Evolutionary conservation across 148 eudicot genomes (phyloP), one percentile per base, ranked within the genome.

Genomic region (Limonium bicolor): DNA sequence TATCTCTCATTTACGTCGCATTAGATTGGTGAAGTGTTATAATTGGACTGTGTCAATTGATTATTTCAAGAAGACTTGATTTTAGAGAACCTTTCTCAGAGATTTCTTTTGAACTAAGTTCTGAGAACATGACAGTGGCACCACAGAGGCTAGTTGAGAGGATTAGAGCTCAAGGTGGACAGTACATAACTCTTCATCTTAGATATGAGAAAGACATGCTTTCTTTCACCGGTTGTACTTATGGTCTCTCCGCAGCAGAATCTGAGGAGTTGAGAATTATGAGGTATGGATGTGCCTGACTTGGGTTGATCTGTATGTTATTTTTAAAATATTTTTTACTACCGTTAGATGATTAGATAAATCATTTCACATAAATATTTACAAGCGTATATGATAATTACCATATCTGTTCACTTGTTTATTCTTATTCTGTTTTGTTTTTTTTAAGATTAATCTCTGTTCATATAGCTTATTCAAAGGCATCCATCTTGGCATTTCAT

Each of bases 191-290:
- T 41, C 84, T 86, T 57, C 96, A 86, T 68, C 74, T 86, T 18
- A 68, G 96, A 71, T 86, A 86, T 49, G 96, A 86, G 69, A 82
- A 86, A 55, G 96, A 86, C 60, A 86, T 86, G 96, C 78, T 86
- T 60, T 69, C 96, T 55, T 86, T 86, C 60, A 82, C 96, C 62
- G 96, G 96, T 41, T 86, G 96, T 62, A 82, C 82, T 5, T 68
- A 78, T 50, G 94, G 96, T 54, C 93, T 86, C 44, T 72, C 87
- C 56, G 72, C 67, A 23, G 71, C 71, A 12, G 96, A 86, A 73
- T 64, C 96, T 26, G 77, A 82, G 63, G 96, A 86, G 61, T 69
- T 86, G 61, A 66, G 73, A 52, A 51, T 62, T 41, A 66, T 86
- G 84, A 86, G 96, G 96, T 86, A 59, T 58, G 32, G 11, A 28